Percentiles rank a stretch among this genome's conserved stretches.
Conservation (phyloP, 176 grass and related monocot species). For the Hyparrhenia diplandra region DNA sequence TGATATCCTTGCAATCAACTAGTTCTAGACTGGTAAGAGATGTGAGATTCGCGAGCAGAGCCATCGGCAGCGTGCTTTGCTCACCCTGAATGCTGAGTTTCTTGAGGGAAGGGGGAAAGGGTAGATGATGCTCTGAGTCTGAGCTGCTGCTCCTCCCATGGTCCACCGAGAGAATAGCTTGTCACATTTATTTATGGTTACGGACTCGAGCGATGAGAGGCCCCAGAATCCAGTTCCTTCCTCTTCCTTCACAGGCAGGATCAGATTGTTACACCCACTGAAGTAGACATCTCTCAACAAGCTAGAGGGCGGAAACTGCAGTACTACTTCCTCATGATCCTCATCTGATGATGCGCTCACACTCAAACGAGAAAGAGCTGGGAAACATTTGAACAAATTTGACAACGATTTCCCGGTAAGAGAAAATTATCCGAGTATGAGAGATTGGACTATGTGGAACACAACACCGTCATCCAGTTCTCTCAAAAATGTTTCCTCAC, state of each 20-base stretch:
- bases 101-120: background rate
- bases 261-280: fast-evolving
- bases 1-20: background rate
- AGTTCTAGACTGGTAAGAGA: background rate
- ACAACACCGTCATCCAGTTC: no score
- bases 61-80: background rate
- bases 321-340: background rate
- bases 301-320: background rate
- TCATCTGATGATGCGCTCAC: background rate
- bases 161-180: background rate
- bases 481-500: no score
- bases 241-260: background rate
- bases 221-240: background rate
- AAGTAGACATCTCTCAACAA: fast-evolving
- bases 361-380: background rate
- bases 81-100: fast-evolving
- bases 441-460: no score
- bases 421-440: no score
- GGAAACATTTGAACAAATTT: no score
- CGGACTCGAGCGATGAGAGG: background rate
- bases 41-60: background rate
- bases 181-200: background rate
- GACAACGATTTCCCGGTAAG: no score
- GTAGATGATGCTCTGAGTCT: background rate
- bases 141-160: background rate